These are phyloP conservation scores for Macrolepiota fuliginosa DNA, from an alignment of 768 basidiomycete species.

Conservation along the genomic window DNA sequence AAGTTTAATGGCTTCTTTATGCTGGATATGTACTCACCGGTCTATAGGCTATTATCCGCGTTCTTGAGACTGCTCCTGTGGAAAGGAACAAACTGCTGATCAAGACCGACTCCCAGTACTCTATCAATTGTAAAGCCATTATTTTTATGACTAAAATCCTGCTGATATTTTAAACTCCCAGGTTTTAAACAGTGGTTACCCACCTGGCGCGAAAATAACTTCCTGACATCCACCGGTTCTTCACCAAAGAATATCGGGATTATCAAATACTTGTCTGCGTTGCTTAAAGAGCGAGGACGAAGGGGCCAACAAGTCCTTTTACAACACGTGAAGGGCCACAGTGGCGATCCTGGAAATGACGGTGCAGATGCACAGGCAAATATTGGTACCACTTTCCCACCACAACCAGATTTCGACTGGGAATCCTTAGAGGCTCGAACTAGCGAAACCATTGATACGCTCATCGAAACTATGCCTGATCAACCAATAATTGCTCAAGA, in stretches of 20 bases:
- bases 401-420: constrained; percentile 61
- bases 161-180: constrained; percentile 26
- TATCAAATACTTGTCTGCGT: constrained; percentile 66
- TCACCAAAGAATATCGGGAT: constrained; percentile 73
- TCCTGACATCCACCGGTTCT: constrained; percentile 40
- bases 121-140: constrained; percentile 61
- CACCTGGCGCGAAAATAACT: constrained; percentile 62
- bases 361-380: constrained; percentile 78
- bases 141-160: background rate
- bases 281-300: constrained; percentile 51
- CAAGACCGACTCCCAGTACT: constrained; percentile 84
- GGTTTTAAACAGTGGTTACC: constrained; percentile 69
- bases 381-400: constrained; percentile 42
- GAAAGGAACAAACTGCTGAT: constrained; percentile 60
- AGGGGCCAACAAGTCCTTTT: constrained; percentile 58
- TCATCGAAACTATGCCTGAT: background rate
- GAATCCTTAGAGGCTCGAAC: constrained; percentile 22
- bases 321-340: constrained; percentile 77
- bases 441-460: background rate
- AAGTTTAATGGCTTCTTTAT: constrained; percentile 16
- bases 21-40: constrained; percentile 1
- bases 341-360: constrained; percentile 80
- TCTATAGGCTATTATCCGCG: constrained; percentile 75
- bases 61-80: constrained; percentile 70
- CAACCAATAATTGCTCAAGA: background rate